phyloP scores from a whole-genome alignment of 208 protist species.

The Herpetomonas samuelpessoai region DNA sequence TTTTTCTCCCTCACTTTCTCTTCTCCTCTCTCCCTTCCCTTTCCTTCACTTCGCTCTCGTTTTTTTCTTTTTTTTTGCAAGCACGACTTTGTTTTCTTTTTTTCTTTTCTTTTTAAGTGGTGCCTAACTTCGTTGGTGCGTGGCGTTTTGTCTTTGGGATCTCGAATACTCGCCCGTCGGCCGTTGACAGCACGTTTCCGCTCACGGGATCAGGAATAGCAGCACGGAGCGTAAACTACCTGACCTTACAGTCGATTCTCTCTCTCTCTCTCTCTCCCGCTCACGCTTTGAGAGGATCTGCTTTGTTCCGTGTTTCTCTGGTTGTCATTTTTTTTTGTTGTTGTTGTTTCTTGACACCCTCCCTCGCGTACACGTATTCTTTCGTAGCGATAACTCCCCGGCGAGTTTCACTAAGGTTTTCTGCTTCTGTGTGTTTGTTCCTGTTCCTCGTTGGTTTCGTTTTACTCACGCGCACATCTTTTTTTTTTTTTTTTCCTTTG shows the following conservation, averaged over 20 bases:
- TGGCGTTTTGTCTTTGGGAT: constrained; percentile 11
- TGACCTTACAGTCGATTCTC: too few species aligned
- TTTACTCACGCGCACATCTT: too few species aligned
- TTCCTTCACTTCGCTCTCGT: not conserved
- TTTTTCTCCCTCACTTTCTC: too few species aligned
- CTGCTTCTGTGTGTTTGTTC: too few species aligned
- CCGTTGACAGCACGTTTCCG: too few species aligned
- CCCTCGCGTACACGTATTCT: too few species aligned
- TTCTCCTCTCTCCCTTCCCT: constrained; percentile 2
- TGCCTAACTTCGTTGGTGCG: not conserved
- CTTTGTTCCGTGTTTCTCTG: not conserved
- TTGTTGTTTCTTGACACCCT: constrained; percentile 4
- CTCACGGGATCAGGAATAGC: too few species aligned
- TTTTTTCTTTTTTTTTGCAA: constrained; percentile 2
- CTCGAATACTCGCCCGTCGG: not conserved
- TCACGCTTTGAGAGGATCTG: not conserved
- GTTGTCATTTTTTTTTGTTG: not conserved
- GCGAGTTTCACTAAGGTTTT: too few species aligned
- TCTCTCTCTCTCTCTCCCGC: constrained; percentile 2
- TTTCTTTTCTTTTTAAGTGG: not conserved
- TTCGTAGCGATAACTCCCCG: too few species aligned
- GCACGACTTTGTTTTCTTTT: constrained; percentile 6
- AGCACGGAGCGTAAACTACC: too few species aligned
- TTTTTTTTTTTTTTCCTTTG: constrained; percentile 7
- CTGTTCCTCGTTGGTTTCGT: too few species aligned